A percentile compares a stretch with the other conserved stretches of the same genome.
These are phyloP conservation scores for Hysterangium stoloniferum DNA, from an alignment of 768 basidiomycete genomes.

Conservation along the genomic window DNA sequence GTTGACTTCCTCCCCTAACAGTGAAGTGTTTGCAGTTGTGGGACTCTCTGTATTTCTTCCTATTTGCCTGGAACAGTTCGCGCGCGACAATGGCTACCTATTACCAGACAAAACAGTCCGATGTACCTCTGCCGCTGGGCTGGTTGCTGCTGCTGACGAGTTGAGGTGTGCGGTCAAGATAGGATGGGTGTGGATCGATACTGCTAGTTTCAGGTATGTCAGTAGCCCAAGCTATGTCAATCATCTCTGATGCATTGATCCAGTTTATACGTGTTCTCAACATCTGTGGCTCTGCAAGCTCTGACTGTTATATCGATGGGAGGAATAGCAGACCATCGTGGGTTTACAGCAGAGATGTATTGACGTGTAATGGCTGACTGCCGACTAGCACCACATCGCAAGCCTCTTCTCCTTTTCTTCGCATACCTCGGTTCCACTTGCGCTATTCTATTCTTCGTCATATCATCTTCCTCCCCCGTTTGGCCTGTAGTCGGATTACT, in stretches of 20 bases:
- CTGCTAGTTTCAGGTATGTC: conserved; percentile 80
- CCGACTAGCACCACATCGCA: conserved; percentile 54
- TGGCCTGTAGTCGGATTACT: conserved; percentile 67
- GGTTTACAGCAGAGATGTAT: conserved; percentile 23
- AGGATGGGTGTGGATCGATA: conserved; percentile 83
- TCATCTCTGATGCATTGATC: not conserved
- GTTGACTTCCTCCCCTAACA: conserved; percentile 18
- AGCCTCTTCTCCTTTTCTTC: conserved; percentile 68
- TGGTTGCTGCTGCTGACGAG: conserved; percentile 21
- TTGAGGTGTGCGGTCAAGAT: conserved; percentile 72
- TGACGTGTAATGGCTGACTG: not conserved
- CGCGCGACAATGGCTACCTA: conserved; percentile 78
- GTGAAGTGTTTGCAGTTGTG: conserved; percentile 77
- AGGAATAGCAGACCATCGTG: conserved; percentile 83
- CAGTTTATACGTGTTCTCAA: conserved; percentile 83
- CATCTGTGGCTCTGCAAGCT: conserved; percentile 84
- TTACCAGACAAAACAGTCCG: conserved; percentile 58
- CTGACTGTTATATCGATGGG: conserved; percentile 95
- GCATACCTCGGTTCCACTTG: conserved; percentile 64
- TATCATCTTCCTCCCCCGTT: conserved; percentile 61
- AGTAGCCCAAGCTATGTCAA: not conserved
- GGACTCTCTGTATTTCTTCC: conserved; percentile 77
- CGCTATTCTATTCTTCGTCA: conserved; percentile 60
- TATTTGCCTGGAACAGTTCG: conserved; percentile 82
- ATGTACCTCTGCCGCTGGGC: conserved; percentile 32